Conservation (phyloP, 768 basidiomycete species). For the Tulasnella sp. region DNA sequence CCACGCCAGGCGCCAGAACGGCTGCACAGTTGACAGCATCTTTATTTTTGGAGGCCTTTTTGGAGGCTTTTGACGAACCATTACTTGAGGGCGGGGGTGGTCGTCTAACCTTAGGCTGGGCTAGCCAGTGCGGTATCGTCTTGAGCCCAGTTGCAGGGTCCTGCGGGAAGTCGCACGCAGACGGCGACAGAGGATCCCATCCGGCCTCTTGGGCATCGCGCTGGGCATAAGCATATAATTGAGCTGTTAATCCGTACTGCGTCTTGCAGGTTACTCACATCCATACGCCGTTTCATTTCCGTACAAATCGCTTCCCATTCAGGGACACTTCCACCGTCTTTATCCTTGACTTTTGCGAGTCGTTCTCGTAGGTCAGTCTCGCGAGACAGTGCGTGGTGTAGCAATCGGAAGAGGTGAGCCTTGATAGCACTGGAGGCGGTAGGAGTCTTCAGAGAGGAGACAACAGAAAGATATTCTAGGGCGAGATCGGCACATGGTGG, state of each 20-base stretch:
- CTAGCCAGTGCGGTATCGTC: conserved; percentile 52
- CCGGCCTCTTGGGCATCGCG: conserved; percentile 36
- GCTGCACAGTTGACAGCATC: too few relatives aligned
- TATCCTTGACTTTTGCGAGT: conserved; percentile 40
- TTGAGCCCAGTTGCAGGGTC: conserved; percentile 40
- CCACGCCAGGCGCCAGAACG: too few relatives aligned
- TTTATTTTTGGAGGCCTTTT: too few relatives aligned
- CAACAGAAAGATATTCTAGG: conserved; percentile 76
- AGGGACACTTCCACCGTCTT: conserved; percentile 19
- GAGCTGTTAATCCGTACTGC: background rate
- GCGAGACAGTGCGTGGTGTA: conserved; percentile 48
- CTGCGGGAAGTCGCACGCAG: conserved; percentile 18
- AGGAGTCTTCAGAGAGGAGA: conserved; percentile 51
- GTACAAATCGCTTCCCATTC: conserved; percentile 37
- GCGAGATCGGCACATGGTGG: conserved; percentile 56
- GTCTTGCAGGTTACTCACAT: conserved; percentile 28
- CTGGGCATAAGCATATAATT: conserved; percentile 26
- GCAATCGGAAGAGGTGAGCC: conserved; percentile 85
- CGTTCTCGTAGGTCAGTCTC: conserved; percentile 61
- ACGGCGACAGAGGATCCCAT: conserved; percentile 18
- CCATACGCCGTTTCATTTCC: conserved; percentile 50
- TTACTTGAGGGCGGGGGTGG: too few relatives aligned
- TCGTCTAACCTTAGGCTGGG: conserved; percentile 60
- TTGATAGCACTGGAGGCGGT: conserved; percentile 70
- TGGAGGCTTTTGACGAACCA: too few relatives aligned